Percentiles rank a stretch among this genome's conserved stretches.
phyloP scores from a whole-genome alignment of 2,329 filamentous ascomycete species.

The Ilyonectria robusta region DNA sequence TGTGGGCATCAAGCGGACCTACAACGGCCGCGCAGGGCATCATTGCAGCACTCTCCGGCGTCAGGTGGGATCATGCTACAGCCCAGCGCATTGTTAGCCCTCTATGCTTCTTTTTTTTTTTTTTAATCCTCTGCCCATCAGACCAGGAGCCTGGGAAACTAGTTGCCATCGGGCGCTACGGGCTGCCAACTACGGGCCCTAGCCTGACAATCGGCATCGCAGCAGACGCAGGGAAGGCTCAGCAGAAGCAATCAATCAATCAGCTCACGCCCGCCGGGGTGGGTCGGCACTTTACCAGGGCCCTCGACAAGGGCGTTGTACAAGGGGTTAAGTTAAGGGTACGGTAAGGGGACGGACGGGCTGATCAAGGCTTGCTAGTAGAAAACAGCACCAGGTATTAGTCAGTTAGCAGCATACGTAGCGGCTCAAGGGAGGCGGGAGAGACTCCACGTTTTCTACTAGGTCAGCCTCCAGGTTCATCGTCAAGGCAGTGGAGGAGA shows the following conservation, averaged over 20 bases:
- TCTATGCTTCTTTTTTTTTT: background rate
- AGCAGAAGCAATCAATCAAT: slow-evolving; percentile 38
- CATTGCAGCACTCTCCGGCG: background rate
- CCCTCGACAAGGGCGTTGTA: background rate
- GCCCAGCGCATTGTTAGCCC: too few species aligned
- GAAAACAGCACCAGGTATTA: too few species aligned
- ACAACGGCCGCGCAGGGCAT: background rate
- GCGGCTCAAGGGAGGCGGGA: too few species aligned
- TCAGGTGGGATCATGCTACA: background rate
- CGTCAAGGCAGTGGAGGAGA: background rate
- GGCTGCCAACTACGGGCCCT: slow-evolving; percentile 19
- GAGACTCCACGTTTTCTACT: too few species aligned
- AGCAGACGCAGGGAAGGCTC: slow-evolving; percentile 7
- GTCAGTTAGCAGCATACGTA: too few species aligned
- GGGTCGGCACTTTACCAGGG: slow-evolving; percentile 35
- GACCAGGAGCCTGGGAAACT: slow-evolving; percentile 13
- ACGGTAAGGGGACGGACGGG: background rate
- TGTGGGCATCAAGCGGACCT: background rate
- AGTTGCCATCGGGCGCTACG: slow-evolving; percentile 17
- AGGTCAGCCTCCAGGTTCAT: background rate
- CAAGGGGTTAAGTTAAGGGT: background rate
- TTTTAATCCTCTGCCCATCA: background rate
- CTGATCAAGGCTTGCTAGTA: background rate
- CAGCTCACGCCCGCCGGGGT: slow-evolving; percentile 19
- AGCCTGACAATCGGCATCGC: slow-evolving; percentile 27